These are phyloP conservation scores for Spathaspora boniae DNA, from an alignment of 805 yeast genomes.

Conservation along the genomic window DNA sequence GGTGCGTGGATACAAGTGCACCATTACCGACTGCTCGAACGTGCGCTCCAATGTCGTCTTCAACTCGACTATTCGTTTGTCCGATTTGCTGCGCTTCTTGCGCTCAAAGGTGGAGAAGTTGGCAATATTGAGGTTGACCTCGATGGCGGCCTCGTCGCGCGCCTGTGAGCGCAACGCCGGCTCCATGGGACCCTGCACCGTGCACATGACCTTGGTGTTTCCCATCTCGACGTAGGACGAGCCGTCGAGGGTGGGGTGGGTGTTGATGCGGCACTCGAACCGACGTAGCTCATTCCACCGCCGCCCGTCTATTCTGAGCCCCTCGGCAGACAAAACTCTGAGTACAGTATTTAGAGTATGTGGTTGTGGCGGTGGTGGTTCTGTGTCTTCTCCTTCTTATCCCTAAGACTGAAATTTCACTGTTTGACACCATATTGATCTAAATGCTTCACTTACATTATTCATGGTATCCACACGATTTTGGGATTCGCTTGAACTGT, in stretches of 20 bases:
- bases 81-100: conserved; percentile 64
- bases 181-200: conserved; percentile 88
- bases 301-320: conserved; percentile 88
- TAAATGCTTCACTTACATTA: too few species aligned
- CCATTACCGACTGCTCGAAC: conserved; percentile 68
- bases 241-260: conserved; percentile 91
- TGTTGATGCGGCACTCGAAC: conserved; percentile 76
- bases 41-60: conserved; percentile 65
- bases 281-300: conserved; percentile 90
- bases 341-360: too few species aligned
- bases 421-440: too few species aligned
- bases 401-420: too few species aligned
- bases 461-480: too few species aligned
- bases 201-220: conserved; percentile 80
- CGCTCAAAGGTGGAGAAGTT: conserved; percentile 79
- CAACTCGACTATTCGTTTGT: conserved; percentile 66
- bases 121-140: conserved; percentile 66
- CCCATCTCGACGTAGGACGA: conserved; percentile 92
- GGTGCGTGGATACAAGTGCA: conserved; percentile 78
- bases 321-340: too few species aligned
- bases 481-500: too few species aligned
- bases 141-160: conserved; percentile 52
- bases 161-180: conserved; percentile 56
- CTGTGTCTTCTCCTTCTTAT: too few species aligned
- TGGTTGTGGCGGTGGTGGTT: too few species aligned